A percentile compares a stretch with the other conserved stretches of the same genome.
Conservation (phyloP, 495 filamentous ascomycete genomes). For the Tuber magnatum region DNA sequence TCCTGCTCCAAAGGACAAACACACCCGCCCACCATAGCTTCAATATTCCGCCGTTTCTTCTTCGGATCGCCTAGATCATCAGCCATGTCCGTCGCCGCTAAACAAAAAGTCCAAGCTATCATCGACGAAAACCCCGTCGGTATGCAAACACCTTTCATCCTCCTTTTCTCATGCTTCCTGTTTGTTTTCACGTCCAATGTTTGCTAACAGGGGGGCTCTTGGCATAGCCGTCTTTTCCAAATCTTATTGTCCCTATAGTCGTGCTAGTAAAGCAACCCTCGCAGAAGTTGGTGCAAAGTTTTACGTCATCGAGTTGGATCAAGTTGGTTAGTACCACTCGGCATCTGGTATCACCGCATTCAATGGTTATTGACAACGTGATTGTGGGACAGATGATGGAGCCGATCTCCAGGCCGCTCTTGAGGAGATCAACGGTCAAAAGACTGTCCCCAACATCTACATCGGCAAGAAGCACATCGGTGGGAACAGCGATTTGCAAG, state of each 20-base stretch:
- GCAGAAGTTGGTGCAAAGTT: conserved; percentile 63
- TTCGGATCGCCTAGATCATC: conserved; percentile 53
- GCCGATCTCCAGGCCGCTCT: conserved; percentile 76
- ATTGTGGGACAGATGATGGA: conserved; percentile 58
- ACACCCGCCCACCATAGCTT: conserved; percentile 56
- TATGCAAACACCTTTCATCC: conserved; percentile 45
- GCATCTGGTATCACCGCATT: not conserved
- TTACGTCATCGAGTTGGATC: conserved; percentile 72
- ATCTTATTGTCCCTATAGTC: conserved; percentile 94
- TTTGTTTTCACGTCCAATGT: not conserved
- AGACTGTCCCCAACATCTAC: conserved; percentile 91
- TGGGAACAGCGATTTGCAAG: conserved; percentile 90
- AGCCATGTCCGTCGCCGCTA: conserved; percentile 62
- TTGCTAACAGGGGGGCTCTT: not conserved
- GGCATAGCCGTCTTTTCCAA: conserved; percentile 83
- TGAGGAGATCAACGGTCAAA: conserved; percentile 67
- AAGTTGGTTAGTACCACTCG: conserved; percentile 52
- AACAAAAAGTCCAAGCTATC: conserved; percentile 73
- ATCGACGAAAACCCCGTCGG: conserved; percentile 90
- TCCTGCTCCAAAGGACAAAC: conserved; percentile 15
- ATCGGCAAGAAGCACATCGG: conserved; percentile 87
- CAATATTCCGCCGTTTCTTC: conserved; percentile 72
- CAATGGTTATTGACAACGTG: not conserved
- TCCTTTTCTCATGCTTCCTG: not conserved
- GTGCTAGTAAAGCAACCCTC: conserved; percentile 66